Conservation (phyloP, 129 eudicot species). For the Tagetes erecta region DNA sequence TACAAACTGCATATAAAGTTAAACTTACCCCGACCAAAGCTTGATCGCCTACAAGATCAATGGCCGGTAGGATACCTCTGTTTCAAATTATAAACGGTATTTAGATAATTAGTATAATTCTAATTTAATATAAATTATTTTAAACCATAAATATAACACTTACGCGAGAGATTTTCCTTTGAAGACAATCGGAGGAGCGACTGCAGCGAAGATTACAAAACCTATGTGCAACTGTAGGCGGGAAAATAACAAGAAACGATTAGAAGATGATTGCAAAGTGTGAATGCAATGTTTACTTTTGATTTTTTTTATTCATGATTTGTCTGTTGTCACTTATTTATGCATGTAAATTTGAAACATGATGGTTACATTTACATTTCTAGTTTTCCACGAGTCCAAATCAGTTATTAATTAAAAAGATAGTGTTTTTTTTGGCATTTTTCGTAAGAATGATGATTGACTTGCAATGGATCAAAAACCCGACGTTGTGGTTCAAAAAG, state of each 20-base stretch:
- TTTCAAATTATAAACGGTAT: constrained; percentile 9
- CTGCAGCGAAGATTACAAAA: constrained; percentile 82
- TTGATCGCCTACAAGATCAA: constrained; percentile 71
- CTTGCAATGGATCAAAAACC: background rate
- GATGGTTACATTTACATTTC: background rate
- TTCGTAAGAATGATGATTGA: background rate
- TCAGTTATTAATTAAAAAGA: background rate
- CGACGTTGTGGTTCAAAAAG: background rate
- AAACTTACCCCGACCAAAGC: constrained; percentile 92
- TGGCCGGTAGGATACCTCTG: constrained; percentile 96
- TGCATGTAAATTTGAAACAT: background rate
- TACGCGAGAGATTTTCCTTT: constrained; percentile 94
- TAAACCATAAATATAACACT: constrained; percentile 30
- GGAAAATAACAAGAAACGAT: constrained; percentile 2
- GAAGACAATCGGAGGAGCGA: constrained; percentile 91
- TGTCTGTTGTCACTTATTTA: constrained; percentile 1
- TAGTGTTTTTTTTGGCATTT: background rate
- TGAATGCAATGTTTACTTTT: background rate
- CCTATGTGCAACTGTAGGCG: constrained; percentile 77
- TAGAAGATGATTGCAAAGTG: constrained; percentile 22
- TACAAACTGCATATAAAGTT: constrained; percentile 31
- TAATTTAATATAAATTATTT: background rate
- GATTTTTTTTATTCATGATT: background rate
- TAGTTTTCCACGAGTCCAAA: background rate
- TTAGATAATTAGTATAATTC: background rate